Base-by-base conservation (phyloP, 805 yeast genomes). In the Lachancea cidri region DNA sequence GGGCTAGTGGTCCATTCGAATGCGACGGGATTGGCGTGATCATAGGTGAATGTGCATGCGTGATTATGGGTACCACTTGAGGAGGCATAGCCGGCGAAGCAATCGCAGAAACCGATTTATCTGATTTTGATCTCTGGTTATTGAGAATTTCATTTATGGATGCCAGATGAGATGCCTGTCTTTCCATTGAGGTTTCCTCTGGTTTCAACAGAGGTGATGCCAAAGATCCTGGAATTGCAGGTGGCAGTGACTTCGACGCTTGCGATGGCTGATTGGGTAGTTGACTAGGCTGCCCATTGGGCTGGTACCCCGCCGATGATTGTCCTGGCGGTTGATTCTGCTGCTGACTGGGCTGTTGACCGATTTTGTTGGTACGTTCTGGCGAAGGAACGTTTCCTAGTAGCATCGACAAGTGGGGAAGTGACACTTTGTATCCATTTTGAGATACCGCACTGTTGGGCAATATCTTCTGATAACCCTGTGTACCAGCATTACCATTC, bases 71-170 rank as follows among this genome's bases (percentile, higher is more conserved):
- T n/a, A 29, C 7, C 17, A 14, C 8, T 7, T 37, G 40, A 5
- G 42, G 17, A 13, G 22, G 34, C 15, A 33, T 18, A 14, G 17
- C 24, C 17, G 38, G 29, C n/a, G 42, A 17, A 3, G 19, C 33
- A 24, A 24, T 24, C 13, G 36, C 33, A 5, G 36, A 32, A 14
- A 24, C 11, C 16, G 38, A 30, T 27, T 29, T 25, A 29, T 42
- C 41, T 19, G 29, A 17, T 7, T 19, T 36, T 14, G 41, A 19
- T 17, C 29, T 37, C 27, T 33, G 40, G n/a, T 29, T 44, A 27
- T 36, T 36, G 16, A 48, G 42, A 24, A 48, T 50, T 18, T 52
- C 54, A 37, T 44, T 48, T 17, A 49, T 48, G 15, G 55, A 46
- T 5, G 54, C 49, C 51, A 52, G 36, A 17, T 52, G 55, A 17